Percentiles rank a stretch among this genome's conserved stretches.
These are phyloP conservation scores for Meyerozyma sp. DNA, from an alignment of 1,139 yeast species.

Conservation along the genomic window DNA sequence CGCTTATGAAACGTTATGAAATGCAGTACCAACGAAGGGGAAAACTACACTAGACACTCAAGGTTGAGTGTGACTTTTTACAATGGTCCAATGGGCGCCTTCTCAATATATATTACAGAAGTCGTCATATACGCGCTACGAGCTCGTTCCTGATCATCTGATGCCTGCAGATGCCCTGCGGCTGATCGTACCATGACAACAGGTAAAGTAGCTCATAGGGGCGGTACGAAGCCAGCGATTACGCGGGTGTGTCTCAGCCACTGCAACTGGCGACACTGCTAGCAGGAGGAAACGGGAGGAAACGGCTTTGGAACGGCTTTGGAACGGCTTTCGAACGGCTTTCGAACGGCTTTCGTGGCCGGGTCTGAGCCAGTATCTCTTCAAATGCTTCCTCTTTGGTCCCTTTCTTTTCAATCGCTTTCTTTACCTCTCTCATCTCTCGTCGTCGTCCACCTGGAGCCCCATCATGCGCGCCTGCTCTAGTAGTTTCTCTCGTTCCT, in stretches of 20 bases:
- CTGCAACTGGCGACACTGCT: no score
- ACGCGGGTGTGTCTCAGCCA: no score
- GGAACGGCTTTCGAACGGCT: background rate
- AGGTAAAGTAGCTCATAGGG: background rate
- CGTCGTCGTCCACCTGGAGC: slow-evolving; percentile 10
- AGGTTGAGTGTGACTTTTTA: no score
- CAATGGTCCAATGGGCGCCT: background rate
- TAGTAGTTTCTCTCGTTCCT: slow-evolving; percentile 29
- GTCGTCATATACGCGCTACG: background rate
- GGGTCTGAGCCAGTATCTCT: no score
- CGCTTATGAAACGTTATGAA: background rate
- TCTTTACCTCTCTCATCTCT: background rate
- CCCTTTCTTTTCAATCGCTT: background rate
- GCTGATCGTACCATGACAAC: background rate
- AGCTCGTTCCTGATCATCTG: background rate
- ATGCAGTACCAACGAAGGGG: background rate
- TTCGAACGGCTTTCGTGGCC: background rate
- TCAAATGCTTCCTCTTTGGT: background rate
- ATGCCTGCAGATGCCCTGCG: background rate
- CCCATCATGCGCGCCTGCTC: slow-evolving; percentile 25
- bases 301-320: no score
- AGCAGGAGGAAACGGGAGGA: no score
- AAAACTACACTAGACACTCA: no score
- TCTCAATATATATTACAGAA: background rate
- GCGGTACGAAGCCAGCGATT: background rate